Evolutionary conservation across 176 grass and related monocot species (phyloP), one percentile per base, ranked within the genome.

Genomic region (Saccharum officinarum): DNA sequence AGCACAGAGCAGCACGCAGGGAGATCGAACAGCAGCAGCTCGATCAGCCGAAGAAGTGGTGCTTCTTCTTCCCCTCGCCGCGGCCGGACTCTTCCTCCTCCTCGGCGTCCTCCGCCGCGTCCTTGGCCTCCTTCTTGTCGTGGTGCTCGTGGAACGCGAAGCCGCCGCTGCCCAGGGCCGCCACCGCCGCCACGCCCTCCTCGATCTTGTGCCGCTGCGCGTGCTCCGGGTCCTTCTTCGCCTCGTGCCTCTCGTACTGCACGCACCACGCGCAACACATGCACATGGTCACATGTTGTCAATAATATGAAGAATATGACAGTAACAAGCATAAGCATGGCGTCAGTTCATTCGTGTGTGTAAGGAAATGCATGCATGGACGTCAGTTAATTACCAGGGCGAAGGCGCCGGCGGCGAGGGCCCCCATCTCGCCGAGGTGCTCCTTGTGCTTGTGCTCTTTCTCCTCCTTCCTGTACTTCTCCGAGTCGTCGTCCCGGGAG

Each of bases 201-300:
- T 91, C 90, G 67, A 97, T 91, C 90, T 88, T 92, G 84, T 94
- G 95, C 66, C 85, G 78, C 34, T 87, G 90, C 23, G 92, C 88
- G 57, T 94, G 66, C 86, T 91, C 95, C 5, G 95, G 92, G 40
- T 97, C 92, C 81, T 94, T 94, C 84, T 97, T 93, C 67, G 71
- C 90, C 91, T 97, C 57, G 28, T 98, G 92, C 89, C 78, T 90
- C 85, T 98, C 95, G 55, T 98, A 93, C 95, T 97, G 79, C 75
- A 41, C 26, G 28, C 28, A 28, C 28, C 28, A 28, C 28, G 28
- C 28, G 28, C 33, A 70, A 33, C 33, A 3, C 33, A 28, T 28
- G 28, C 28, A 28, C 28, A 28, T 28, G 28, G 28, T 28, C 28
- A 28, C 28, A 28, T 28, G 28, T 28, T 28, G 28, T 28, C 28